Evolutionary conservation across 371 early-diverging fungal species (phyloP).

Genomic region (Zopfochytrium polystomum): DNA sequence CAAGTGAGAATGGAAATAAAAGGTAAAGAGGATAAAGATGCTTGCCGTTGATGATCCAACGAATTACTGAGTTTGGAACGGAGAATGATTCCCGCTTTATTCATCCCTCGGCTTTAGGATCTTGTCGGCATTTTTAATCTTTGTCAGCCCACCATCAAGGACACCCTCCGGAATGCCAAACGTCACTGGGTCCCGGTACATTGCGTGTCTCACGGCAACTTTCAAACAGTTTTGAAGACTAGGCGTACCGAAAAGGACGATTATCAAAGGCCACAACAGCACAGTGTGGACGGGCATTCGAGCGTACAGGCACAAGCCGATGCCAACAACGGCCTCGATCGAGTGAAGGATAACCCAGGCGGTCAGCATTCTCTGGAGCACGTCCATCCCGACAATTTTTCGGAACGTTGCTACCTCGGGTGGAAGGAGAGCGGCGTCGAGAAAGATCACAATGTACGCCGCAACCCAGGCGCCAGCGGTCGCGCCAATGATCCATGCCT

Average conservation of each 20-base stretch:
- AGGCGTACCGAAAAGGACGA: slow-evolving; percentile 28
- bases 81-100: no score
- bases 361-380: slow-evolving; percentile 5
- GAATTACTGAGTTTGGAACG: no score
- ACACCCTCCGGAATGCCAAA: slow-evolving; percentile 32
- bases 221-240: slow-evolving; percentile 28
- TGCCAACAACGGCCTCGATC: slow-evolving; percentile 13
- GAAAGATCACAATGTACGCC: background rate
- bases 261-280: slow-evolving; percentile 21
- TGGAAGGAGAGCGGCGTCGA: slow-evolving; percentile 18
- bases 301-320: slow-evolving; percentile 22
- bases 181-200: slow-evolving; percentile 25
- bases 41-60: no score
- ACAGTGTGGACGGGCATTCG: slow-evolving; percentile 12
- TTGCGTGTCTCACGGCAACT: slow-evolving; percentile 17
- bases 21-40: no score
- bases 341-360: slow-evolving; percentile 19
- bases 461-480: slow-evolving; percentile 12
- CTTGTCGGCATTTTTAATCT: no score
- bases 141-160: slow-evolving; percentile 20
- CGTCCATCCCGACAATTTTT: slow-evolving; percentile 1
- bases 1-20: no score
- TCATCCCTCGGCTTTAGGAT: no score
- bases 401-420: slow-evolving; percentile 2
- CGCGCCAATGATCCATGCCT: slow-evolving; percentile 1